Percentiles rank a stretch among this genome's conserved stretches.
phyloP scores from a whole-genome alignment of 1,284 basidiomycete genomes.

The Heterobasidion annosum region DNA sequence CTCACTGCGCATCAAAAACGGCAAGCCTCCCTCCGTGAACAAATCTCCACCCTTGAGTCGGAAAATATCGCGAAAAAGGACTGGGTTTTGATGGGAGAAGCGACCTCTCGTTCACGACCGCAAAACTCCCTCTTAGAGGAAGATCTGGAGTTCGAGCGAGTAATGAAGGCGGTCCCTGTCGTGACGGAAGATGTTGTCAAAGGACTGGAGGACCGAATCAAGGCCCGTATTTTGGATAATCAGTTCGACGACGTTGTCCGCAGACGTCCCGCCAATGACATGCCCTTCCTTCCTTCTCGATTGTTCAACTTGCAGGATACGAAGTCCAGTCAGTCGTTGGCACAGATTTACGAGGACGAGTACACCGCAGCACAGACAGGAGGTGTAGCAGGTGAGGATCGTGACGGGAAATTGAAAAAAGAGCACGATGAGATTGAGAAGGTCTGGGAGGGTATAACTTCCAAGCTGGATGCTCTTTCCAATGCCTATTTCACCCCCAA shows the following conservation, averaged over 20 bases:
- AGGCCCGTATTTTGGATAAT: constrained; percentile 79
- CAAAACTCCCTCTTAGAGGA: constrained; percentile 91
- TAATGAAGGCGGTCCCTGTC: constrained; percentile 80
- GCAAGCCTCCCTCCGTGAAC: constrained; percentile 46
- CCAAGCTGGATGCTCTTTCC: constrained; percentile 88
- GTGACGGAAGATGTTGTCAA: constrained; percentile 86
- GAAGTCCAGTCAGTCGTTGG: constrained; percentile 82
- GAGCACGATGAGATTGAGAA: constrained; percentile 84
- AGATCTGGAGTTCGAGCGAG: constrained; percentile 91
- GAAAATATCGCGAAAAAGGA: constrained; percentile 69
- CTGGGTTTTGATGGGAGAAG: constrained; percentile 94
- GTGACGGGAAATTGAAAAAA: constrained; percentile 83
- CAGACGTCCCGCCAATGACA: constrained; percentile 69
- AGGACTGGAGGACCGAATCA: constrained; percentile 87
- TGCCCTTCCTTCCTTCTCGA: constrained; percentile 85
- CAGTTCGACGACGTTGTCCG: constrained; percentile 91
- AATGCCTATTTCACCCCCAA: constrained; percentile 97
- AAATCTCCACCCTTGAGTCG: constrained; percentile 64
- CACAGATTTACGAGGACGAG: constrained; percentile 95
- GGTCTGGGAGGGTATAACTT: constrained; percentile 81
- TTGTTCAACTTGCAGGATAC: constrained; percentile 87
- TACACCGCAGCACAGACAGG: constrained; percentile 63
- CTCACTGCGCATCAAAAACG: constrained; percentile 59
- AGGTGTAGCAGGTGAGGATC: constrained; percentile 55
- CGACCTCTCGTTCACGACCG: constrained; percentile 73